Evolutionary conservation across 1,284 basidiomycete species (phyloP).

Genomic region (Malassezia caprae): DNA sequence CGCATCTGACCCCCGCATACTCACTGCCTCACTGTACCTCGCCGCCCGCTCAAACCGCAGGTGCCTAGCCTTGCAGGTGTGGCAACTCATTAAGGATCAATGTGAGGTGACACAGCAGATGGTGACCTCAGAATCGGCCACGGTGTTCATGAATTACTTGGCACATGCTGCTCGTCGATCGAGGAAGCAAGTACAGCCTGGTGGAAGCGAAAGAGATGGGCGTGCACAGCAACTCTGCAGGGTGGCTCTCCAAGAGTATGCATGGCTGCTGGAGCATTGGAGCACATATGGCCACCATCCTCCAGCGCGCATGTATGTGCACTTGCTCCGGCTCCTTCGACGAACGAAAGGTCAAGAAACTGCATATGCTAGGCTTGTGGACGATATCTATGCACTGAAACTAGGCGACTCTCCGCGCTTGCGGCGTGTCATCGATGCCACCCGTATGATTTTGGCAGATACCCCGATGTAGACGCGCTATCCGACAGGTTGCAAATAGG

Average conservation of each 20-base stretch:
- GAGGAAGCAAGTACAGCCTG: not conserved
- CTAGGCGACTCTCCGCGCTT: not conserved
- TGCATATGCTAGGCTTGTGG: constrained; percentile 1
- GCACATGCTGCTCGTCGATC: constrained; percentile 3
- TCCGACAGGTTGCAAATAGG: constrained; percentile 11
- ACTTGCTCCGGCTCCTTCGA: constrained; percentile 9
- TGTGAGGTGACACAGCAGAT: constrained; percentile 16
- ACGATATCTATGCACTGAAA: constrained; percentile 7
- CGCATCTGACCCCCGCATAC: constrained; percentile 19
- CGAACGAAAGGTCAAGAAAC: constrained; percentile 5
- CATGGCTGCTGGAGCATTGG: constrained; percentile 14
- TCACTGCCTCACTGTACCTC: constrained; percentile 25
- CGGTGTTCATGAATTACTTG: constrained; percentile 25
- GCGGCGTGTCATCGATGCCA: not conserved
- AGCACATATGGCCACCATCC: not conserved
- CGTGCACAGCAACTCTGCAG: constrained; percentile 4
- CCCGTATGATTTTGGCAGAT: not conserved
- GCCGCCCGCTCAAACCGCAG: constrained; percentile 11
- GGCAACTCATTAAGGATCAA: constrained; percentile 29
- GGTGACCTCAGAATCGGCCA: constrained; percentile 23
- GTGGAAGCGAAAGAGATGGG: not conserved
- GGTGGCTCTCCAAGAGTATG: constrained; percentile 13
- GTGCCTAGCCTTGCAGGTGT: constrained; percentile 1
- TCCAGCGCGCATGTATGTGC: constrained; percentile 2
- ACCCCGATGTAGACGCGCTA: constrained; percentile 1